Conservation (phyloP, 108 stramenopile genomes). For the Skeletonema grethae region DNA sequence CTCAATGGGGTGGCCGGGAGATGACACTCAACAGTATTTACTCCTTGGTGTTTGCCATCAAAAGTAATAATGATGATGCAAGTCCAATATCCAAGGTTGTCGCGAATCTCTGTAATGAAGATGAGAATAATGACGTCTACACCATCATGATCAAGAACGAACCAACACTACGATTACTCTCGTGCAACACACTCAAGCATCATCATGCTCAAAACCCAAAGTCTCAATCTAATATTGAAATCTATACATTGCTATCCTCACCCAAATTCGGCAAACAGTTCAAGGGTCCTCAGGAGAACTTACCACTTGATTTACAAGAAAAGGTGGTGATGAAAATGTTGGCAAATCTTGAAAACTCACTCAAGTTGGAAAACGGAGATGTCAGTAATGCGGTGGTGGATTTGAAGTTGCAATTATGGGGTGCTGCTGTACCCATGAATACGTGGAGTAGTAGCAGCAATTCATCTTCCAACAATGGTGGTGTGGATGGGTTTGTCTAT, state of each 20-base stretch:
- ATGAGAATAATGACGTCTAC: constrained; percentile 38
- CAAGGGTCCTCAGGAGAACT: constrained; percentile 87
- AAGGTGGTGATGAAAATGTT: constrained; percentile 61
- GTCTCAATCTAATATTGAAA: constrained; percentile 49
- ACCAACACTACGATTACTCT: constrained; percentile 59
- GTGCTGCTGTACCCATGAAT: constrained; percentile 87
- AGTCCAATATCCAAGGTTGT: constrained; percentile 33
- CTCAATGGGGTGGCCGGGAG: constrained; percentile 63
- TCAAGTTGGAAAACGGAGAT: constrained; percentile 27
- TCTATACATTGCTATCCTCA: constrained; percentile 81
- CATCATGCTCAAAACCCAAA: constrained; percentile 27
- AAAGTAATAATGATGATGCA: constrained; percentile 6
- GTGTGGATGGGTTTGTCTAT: constrained; percentile 59
- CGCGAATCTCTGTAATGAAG: constrained; percentile 10
- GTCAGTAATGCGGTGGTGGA: constrained; percentile 36
- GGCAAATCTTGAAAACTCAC: constrained; percentile 49
- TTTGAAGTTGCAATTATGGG: constrained; percentile 82
- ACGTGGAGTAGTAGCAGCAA: constrained; percentile 42
- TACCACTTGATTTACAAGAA: constrained; percentile 59
- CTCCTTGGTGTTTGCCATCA: constrained; percentile 59
- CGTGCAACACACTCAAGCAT: constrained; percentile 73
- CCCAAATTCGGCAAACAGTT: constrained; percentile 73
- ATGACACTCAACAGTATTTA: constrained; percentile 88
- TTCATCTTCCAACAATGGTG: not conserved
- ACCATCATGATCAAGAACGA: constrained; percentile 69